These are phyloP conservation scores for Melastoma candidum DNA, from an alignment of 441 rosid genomes.

Conservation along the genomic window DNA sequence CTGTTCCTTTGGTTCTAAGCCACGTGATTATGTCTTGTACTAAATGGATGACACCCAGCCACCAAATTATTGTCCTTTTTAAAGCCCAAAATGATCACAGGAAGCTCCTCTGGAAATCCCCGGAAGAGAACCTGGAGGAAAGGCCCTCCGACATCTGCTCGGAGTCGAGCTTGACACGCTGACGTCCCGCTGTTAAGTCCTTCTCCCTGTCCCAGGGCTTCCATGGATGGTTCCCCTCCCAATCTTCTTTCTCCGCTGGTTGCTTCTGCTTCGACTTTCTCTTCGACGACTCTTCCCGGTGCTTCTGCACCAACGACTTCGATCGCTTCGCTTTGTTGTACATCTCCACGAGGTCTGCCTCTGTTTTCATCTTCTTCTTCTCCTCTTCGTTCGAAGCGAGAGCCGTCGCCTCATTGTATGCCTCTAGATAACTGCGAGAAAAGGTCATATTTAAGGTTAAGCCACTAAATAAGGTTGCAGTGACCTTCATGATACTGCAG, in stretches of 20 bases:
- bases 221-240: conserved; percentile 93
- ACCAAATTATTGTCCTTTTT: too few species aligned
- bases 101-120: conserved; percentile 78
- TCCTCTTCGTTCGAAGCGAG: conserved; percentile 68
- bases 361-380: conserved; percentile 32
- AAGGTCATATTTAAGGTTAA: too few species aligned
- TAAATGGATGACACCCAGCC: too few species aligned
- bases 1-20: too few species aligned
- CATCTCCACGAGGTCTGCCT: conserved; percentile 81
- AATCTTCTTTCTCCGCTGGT: conserved; percentile 48
- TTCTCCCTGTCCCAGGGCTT: conserved; percentile 97
- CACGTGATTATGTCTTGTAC: too few species aligned
- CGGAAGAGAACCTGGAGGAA: conserved; percentile 73
- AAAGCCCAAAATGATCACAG: conserved; percentile 24
- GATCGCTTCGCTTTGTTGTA: conserved; percentile 81
- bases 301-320: conserved; percentile 71
- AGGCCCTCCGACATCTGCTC: conserved; percentile 65
- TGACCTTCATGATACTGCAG: neutral
- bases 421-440: conserved; percentile 65
- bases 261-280: conserved; percentile 42
- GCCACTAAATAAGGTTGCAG: too few species aligned
- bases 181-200: conserved; percentile 71
- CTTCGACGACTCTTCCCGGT: conserved; percentile 53
- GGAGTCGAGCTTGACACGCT: conserved; percentile 52
- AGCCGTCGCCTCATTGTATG: conserved; percentile 66